phyloP scores from a whole-genome alignment of 352 stramenopile genomes.

The Pythium rishiriense region DNA sequence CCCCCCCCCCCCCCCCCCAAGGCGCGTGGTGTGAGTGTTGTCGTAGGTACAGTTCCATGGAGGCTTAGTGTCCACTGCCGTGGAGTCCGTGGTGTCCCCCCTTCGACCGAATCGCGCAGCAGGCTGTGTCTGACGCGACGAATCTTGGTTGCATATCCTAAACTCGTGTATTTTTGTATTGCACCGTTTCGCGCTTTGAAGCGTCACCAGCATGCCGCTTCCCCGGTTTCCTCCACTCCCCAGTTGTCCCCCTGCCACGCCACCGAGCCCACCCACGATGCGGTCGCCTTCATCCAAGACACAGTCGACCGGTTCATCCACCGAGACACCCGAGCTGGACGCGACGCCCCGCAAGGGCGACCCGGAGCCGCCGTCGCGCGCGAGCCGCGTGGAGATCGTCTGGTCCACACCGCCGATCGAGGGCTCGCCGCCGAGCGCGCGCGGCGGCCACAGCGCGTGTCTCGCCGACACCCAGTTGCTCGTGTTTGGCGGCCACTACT shows the following conservation, averaged over 20 bases:
- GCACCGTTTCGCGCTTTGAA: neutral
- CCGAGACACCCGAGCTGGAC: neutral
- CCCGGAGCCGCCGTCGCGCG: constrained; percentile 20
- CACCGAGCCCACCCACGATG: neutral
- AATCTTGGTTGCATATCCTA: too few relatives aligned
- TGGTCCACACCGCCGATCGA: constrained; percentile 63
- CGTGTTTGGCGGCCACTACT: constrained; percentile 90
- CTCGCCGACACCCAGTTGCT: constrained; percentile 82
- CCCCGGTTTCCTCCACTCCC: too few relatives aligned
- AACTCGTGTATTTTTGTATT: neutral
- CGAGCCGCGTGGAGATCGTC: constrained; percentile 50
- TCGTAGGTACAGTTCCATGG: too few relatives aligned
- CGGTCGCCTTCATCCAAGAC: constrained; percentile 11
- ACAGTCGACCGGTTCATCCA: neutral
- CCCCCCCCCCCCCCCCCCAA: too few relatives aligned
- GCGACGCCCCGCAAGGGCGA: constrained; percentile 12
- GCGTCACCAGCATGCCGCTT: neutral
- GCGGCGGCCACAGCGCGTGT: constrained; percentile 69
- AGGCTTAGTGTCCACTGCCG: too few relatives aligned
- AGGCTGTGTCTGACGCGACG: too few relatives aligned
- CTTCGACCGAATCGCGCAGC: too few relatives aligned
- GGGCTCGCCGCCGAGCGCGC: constrained; percentile 51
- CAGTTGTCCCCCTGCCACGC: neutral
- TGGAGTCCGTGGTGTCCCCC: too few relatives aligned
- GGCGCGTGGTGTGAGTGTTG: too few relatives aligned